Evolutionary conservation across 257 asterid genomes (phyloP), one percentile per base, ranked within the genome.

Genomic region (Eucommia ulmoides): DNA sequence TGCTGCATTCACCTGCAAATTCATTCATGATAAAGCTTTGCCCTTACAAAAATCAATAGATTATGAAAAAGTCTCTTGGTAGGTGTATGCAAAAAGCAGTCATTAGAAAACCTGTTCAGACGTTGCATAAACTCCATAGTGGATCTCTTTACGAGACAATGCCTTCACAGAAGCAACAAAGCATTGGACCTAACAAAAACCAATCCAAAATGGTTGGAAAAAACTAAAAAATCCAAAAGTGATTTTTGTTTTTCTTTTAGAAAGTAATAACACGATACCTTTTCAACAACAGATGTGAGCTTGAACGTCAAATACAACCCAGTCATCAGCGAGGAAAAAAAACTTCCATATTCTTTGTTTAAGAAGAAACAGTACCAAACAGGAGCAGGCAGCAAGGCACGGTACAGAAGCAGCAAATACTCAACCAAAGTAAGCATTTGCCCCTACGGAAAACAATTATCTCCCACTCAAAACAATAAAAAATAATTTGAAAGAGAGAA

Each of bases 311-410:
- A 60, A 68, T 87, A 87, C 54, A 87, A 64, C 60, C 97, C 95
- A 7, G 97, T 87, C 69, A 75, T 76, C 23, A 87, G 74, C 38
- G 97, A 78, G 23, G 97, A 87, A 64, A 87, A 87, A 54, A 87
- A 87, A 64, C 91, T 83, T 56, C 97, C 97, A 45, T 83, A 87
- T 52, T 83, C 97, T 69, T 83, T 87, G 79, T 87, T 87, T 74
- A 87, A 56, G 54, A 83, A 83, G 84, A 87, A 87, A 56, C 95
- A 80, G 56, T 87, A 87, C 95, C 97, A 87, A 53, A 87, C 97
- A 38, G 97, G 88, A 41, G 93, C 79, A 52, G 97, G 97, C 55
- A 87, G 74, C 70, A 87, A 60, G 35, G 87, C 83, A 56, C 97
- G 97, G 64, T 83, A 87, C 23, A 87, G 83, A 55, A 87, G 76